Evolutionary conservation across 306 rosid genomes (phyloP).

Genomic region (Sicyos baderoa): DNA sequence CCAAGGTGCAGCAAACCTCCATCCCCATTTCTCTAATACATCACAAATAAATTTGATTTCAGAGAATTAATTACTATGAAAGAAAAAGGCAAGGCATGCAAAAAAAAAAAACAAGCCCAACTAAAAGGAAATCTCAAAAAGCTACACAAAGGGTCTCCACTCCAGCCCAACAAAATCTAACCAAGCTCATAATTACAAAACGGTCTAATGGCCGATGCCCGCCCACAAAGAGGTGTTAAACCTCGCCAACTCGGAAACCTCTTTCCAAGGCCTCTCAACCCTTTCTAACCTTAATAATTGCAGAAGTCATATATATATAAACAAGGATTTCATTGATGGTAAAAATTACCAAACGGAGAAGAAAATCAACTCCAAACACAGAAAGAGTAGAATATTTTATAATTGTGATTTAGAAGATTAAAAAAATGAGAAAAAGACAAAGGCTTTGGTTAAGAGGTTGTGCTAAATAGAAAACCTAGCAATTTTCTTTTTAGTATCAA

Average conservation of each 20-base stretch:
- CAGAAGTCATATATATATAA: neutral
- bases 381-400: neutral
- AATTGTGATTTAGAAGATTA: neutral
- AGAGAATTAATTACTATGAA: neutral
- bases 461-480: too few species aligned
- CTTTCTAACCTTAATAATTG: neutral
- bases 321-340: neutral
- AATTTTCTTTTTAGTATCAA: too few species aligned
- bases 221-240: too few species aligned
- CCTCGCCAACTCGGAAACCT: neutral
- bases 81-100: too few species aligned
- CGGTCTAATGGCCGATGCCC: too few species aligned
- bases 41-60: conserved; percentile 14
- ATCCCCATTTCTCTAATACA: conserved; percentile 72
- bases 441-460: neutral
- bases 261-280: neutral
- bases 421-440: neutral
- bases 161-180: too few species aligned
- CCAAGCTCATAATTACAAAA: too few species aligned
- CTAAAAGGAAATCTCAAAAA: too few species aligned
- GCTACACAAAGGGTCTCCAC: too few species aligned
- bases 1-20: conserved; percentile 99
- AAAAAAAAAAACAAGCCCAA: too few species aligned
- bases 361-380: neutral
- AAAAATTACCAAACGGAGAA: too few species aligned